Evolutionary conservation across 352 stramenopile genomes (phyloP).

Genomic region (Hyaloperonospora arabidopsidis): DNA sequence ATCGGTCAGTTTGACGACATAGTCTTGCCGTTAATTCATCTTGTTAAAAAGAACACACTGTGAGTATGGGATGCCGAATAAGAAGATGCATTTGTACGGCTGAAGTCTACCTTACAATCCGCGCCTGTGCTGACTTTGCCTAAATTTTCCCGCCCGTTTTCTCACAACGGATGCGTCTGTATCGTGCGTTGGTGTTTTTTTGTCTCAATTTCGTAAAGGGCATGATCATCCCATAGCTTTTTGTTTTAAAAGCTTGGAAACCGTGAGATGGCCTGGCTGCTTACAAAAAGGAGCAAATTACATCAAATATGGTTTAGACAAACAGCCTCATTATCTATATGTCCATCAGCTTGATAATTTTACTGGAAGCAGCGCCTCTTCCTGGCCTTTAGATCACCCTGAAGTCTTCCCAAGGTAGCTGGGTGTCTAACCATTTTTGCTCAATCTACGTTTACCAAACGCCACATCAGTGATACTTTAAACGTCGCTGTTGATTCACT

Average conservation of each 20-base stretch:
- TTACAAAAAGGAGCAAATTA: slow-evolving; percentile 10
- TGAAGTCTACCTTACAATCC: not conserved
- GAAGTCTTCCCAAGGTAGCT: slow-evolving; percentile 2
- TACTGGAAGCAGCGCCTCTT: slow-evolving; percentile 6
- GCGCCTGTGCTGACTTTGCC: not conserved
- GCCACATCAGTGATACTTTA: not conserved
- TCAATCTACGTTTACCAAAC: not conserved
- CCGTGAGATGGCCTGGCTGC: not conserved
- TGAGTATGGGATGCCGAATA: no score
- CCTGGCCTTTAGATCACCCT: slow-evolving; percentile 5
- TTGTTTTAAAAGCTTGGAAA: slow-evolving; percentile 2
- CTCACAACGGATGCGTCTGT: not conserved
- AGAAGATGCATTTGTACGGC: not conserved
- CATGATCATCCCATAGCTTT: slow-evolving; percentile 1
- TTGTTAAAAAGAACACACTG: not conserved
- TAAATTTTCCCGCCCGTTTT: not conserved
- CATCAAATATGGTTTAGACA: slow-evolving; percentile 12
- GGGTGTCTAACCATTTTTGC: not conserved
- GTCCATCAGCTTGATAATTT: slow-evolving; percentile 4
- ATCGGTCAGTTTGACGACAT: not conserved
- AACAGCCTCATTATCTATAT: slow-evolving; percentile 13
- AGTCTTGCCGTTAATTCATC: not conserved
- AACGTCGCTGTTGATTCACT: slow-evolving; percentile 12
- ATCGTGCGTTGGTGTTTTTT: not conserved
- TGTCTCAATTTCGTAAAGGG: not conserved